Conservation (phyloP, 352 stramenopile species). For the Elongisporangium anandrum region DNA sequence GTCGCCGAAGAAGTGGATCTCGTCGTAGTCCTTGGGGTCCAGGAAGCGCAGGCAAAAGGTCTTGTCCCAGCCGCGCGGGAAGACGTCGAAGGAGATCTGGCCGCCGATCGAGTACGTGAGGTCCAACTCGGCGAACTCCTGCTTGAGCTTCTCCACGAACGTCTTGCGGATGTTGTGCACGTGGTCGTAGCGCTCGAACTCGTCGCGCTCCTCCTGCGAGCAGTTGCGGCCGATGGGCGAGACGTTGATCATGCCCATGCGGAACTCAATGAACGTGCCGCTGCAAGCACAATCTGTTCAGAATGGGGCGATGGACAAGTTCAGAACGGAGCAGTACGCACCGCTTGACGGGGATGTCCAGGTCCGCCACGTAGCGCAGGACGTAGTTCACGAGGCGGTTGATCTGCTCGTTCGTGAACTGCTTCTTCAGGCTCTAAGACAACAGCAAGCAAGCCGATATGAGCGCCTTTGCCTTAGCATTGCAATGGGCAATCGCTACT, state of each 20-base stretch:
- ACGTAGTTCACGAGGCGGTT: slow-evolving; percentile 97
- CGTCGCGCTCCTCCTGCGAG: slow-evolving; percentile 96
- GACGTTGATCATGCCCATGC: slow-evolving; percentile 99
- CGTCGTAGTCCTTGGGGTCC: slow-evolving; percentile 93
- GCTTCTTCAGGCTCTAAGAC: slow-evolving; percentile 87
- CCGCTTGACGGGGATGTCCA: slow-evolving; percentile 98
- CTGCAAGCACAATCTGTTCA: slow-evolving; percentile 17
- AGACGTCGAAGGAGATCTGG: slow-evolving; percentile 99
- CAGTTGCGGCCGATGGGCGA: slow-evolving; percentile 98
- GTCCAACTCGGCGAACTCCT: slow-evolving; percentile 93
- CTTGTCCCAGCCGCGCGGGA: slow-evolving; percentile 98
- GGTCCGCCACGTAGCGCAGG: slow-evolving; percentile 91
- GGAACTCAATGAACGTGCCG: slow-evolving; percentile 99
- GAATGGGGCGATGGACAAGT: slow-evolving; percentile 1
- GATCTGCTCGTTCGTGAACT: slow-evolving; percentile 96
- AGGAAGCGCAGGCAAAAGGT: slow-evolving; percentile 97
- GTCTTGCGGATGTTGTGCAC: slow-evolving; percentile 91
- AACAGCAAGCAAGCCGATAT: not conserved
- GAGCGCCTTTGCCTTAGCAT: not conserved
- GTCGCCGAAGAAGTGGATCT: slow-evolving; percentile 99
- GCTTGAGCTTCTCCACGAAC: slow-evolving; percentile 95
- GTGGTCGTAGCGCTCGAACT: slow-evolving; percentile 97
- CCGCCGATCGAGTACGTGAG: slow-evolving; percentile 98
- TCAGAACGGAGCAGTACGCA: slow-evolving; percentile 7
- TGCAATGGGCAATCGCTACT: not conserved